Evolutionary conservation across 495 filamentous ascomycete species (phyloP).

Genomic region (Ramalina intermedia): DNA sequence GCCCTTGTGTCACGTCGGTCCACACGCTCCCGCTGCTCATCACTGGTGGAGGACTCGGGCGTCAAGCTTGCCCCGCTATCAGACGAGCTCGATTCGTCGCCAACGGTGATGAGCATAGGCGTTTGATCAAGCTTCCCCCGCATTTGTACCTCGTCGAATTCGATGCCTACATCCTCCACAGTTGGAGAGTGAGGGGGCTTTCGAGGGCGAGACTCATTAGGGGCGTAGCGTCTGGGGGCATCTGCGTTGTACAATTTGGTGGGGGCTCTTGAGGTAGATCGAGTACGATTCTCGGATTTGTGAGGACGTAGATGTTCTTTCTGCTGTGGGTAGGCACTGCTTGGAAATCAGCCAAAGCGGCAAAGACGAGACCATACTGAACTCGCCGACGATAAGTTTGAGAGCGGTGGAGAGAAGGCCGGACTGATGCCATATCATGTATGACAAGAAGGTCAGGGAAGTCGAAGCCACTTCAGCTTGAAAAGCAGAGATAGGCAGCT

Average conservation of each 20-base stretch:
- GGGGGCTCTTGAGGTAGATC: not conserved
- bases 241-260: not conserved
- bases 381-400: not conserved
- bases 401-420: not conserved
- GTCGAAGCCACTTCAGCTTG: not conserved
- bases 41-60: slow-evolving; percentile 11
- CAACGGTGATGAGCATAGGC: slow-evolving; percentile 26
- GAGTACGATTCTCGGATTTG: not conserved
- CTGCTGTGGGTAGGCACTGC: not conserved
- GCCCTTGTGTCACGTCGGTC: no score
- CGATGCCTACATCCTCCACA: slow-evolving; percentile 7
- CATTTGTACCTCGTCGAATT: slow-evolving; percentile 8
- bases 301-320: slow-evolving; percentile 2
- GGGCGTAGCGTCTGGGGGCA: not conserved
- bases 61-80: slow-evolving; percentile 26
- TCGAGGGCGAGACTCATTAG: slow-evolving; percentile 1
- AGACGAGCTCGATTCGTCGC: slow-evolving; percentile 19
- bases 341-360: not conserved
- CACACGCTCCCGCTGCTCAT: slow-evolving; percentile 6
- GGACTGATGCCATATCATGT: not conserved
- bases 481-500: not conserved
- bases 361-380: no score
- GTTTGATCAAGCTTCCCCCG: slow-evolving; percentile 33
- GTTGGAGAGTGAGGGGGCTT: slow-evolving; percentile 1
- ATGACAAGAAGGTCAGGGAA: not conserved